A percentile compares a stretch with the other conserved stretches of the same genome.
Evolutionary conservation across 257 asterid species (phyloP).

Genomic region (Solanum sitiens): DNA sequence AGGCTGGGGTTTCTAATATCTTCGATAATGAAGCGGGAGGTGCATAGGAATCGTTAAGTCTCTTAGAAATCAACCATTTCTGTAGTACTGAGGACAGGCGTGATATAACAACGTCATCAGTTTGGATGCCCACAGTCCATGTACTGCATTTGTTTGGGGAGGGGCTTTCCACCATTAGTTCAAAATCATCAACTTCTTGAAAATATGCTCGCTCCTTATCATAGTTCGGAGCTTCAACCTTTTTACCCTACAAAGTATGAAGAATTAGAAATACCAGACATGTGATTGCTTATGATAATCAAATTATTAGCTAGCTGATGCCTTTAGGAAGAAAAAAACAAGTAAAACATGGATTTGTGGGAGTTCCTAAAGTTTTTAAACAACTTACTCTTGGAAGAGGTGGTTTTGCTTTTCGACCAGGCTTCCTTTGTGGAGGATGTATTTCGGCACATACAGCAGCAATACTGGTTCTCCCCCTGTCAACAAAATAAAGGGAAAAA

Average conservation of each 20-base stretch:
- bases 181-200: slow-evolving; percentile 85
- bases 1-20: slow-evolving; percentile 61
- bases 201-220: slow-evolving; percentile 72
- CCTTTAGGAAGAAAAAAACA: not conserved
- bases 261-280: not conserved
- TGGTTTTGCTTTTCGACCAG: slow-evolving; percentile 62
- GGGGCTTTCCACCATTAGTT: slow-evolving; percentile 88
- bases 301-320: not conserved
- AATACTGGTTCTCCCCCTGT: slow-evolving; percentile 92
- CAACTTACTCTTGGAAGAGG: slow-evolving; percentile 67
- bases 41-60: slow-evolving; percentile 31
- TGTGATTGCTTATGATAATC: not conserved
- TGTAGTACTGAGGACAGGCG: slow-evolving; percentile 65
- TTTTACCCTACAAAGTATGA: slow-evolving; percentile 42
- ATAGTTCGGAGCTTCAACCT: slow-evolving; percentile 37
- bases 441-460: slow-evolving; percentile 50
- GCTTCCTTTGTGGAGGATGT: slow-evolving; percentile 49
- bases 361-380: not conserved
- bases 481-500: not conserved
- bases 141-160: slow-evolving; percentile 77
- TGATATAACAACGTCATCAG: slow-evolving; percentile 33
- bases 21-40: slow-evolving; percentile 60
- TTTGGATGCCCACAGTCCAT: slow-evolving; percentile 51
- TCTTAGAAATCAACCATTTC: slow-evolving; percentile 70
- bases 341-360: not conserved